Percentiles rank a stretch among this genome's conserved stretches.
These are phyloP conservation scores for Fusarium burgessii DNA, from an alignment of 2,329 filamentous ascomycete species.

Conservation along the genomic window DNA sequence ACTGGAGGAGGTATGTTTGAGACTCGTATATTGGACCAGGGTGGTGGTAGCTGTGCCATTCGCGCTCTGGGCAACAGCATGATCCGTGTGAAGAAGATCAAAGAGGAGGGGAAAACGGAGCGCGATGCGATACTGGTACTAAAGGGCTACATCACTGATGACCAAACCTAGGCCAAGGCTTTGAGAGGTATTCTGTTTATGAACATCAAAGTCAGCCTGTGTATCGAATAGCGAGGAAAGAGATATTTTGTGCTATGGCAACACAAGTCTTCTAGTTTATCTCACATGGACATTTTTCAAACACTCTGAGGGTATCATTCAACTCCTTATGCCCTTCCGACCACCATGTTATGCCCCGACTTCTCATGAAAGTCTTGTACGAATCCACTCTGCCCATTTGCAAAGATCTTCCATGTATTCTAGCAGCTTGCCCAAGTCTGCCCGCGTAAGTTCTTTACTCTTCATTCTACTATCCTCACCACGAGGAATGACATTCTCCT, in stretches of 20 bases:
- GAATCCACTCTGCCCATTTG: slow-evolving; percentile 66
- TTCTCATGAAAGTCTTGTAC: slow-evolving; percentile 51
- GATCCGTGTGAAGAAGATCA: slow-evolving; percentile 49
- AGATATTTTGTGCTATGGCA: neutral
- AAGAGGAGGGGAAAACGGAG: slow-evolving; percentile 51
- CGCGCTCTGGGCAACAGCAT: slow-evolving; percentile 31
- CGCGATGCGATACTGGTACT: slow-evolving; percentile 45
- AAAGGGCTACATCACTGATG: slow-evolving; percentile 13
- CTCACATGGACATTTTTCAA: neutral
- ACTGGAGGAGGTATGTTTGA: slow-evolving; percentile 10
- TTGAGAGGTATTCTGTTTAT: neutral
- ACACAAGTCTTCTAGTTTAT: slow-evolving; percentile 4
- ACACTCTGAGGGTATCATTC: slow-evolving; percentile 44
- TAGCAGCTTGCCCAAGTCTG: slow-evolving; percentile 59
- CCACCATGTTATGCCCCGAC: neutral
- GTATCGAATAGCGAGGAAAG: neutral
- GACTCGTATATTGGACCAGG: slow-evolving; percentile 10
- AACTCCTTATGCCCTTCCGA: slow-evolving; percentile 20
- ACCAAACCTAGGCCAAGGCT: neutral
- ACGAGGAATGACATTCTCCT: slow-evolving; percentile 63
- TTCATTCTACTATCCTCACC: slow-evolving; percentile 46
- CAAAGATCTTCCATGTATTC: slow-evolving; percentile 65
- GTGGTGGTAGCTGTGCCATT: slow-evolving; percentile 43
- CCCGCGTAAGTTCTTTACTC: slow-evolving; percentile 53
- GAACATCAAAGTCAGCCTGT: neutral